Evolutionary conservation across 2,329 filamentous ascomycete genomes (phyloP), one percentile per base, ranked within the genome.

Genomic region (Pseudonectria foliicola): DNA sequence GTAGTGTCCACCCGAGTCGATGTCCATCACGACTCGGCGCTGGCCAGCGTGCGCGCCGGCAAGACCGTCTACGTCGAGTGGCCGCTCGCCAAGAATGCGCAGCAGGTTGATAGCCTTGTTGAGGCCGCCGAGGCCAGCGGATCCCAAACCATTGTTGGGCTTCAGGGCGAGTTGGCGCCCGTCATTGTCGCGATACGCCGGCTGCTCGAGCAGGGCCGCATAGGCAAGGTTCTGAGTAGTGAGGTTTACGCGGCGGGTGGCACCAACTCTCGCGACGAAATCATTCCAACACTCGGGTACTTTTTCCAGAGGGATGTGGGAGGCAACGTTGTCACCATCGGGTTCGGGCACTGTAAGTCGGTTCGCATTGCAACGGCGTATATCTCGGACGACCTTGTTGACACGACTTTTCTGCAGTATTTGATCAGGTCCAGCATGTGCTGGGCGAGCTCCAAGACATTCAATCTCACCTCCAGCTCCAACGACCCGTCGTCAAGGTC

Each of bases 41-140:
- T 61, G 10, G 68, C 74, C 0, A 68, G 66, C 12, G 42, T 77
- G 2, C 56, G 58, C 11, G 68, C 70, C 0, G 75, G 73, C 0
- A 77, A 78, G 49, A 47, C 56, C 0, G 62, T 73, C 0, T 80
- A 61, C 37, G 62, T 75, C 0, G 75, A 80, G 55, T 80, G 75
- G 71, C 76, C 73, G 6, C 57, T 80, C 1, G 71, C 69, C 0
- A 54, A 67, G 11, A 64, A 69, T 34, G 50, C 55, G 1, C 37
- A 47, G 3, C 55, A 64, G 2, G 70, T 64, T 0, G 45, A 49
- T 12, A 64, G 69, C 28, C 53, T 79, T 36, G 57, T 56, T 0
- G 49, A 49, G 0, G 38, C 61, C 2, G 65, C 60, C 0, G 46
- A 39, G 3, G 33, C 56, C 15, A 56, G 56, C 6, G 53, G 63